A percentile compares a stretch with the other conserved stretches of the same genome.
Evolutionary conservation across 2,329 filamentous ascomycete species (phyloP).

Genomic region (Hymenoscyphus scutula): DNA sequence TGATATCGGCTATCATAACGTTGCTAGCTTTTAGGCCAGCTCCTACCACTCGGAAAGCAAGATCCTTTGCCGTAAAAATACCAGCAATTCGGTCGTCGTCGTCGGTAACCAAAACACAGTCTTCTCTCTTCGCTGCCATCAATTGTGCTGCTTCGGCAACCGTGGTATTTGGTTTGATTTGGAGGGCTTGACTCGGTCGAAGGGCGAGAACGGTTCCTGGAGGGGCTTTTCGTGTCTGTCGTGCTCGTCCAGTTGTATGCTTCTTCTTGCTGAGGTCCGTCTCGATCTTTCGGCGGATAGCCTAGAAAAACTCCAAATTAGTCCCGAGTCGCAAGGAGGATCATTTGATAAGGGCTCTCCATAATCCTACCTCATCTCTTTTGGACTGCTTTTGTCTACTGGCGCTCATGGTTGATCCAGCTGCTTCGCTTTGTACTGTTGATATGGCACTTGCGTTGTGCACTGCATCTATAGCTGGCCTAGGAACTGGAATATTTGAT

Average conservation of each 20-base stretch:
- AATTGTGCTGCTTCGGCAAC: slow-evolving; percentile 95
- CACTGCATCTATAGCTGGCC: slow-evolving; percentile 66
- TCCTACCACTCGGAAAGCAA: slow-evolving; percentile 95
- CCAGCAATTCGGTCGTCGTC: slow-evolving; percentile 97
- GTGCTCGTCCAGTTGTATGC: slow-evolving; percentile 71
- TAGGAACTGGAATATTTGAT: slow-evolving; percentile 73
- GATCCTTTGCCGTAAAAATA: slow-evolving; percentile 98
- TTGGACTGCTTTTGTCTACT: slow-evolving; percentile 96
- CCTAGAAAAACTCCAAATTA: slow-evolving; percentile 50
- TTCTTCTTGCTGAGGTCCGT: slow-evolving; percentile 98
- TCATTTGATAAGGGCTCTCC: slow-evolving; percentile 4
- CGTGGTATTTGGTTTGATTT: slow-evolving; percentile 93
- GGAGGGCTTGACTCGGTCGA: slow-evolving; percentile 90
- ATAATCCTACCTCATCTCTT: slow-evolving; percentile 80
- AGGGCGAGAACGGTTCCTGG: slow-evolving; percentile 94
- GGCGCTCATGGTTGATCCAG: slow-evolving; percentile 73
- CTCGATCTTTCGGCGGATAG: slow-evolving; percentile 95
- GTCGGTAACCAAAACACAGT: slow-evolving; percentile 96
- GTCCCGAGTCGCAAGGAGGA: slow-evolving; percentile 11
- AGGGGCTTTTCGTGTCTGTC: slow-evolving; percentile 87
- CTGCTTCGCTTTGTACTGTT: slow-evolving; percentile 49
- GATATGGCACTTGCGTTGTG: slow-evolving; percentile 42
- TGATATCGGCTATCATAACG: slow-evolving; percentile 95
- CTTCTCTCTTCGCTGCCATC: slow-evolving; percentile 98
- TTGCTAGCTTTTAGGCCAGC: slow-evolving; percentile 83